Percentiles rank a stretch among this genome's conserved stretches.
Evolutionary conservation across 257 asterid species (phyloP).

Genomic region (Nicotiana obtusifolia): DNA sequence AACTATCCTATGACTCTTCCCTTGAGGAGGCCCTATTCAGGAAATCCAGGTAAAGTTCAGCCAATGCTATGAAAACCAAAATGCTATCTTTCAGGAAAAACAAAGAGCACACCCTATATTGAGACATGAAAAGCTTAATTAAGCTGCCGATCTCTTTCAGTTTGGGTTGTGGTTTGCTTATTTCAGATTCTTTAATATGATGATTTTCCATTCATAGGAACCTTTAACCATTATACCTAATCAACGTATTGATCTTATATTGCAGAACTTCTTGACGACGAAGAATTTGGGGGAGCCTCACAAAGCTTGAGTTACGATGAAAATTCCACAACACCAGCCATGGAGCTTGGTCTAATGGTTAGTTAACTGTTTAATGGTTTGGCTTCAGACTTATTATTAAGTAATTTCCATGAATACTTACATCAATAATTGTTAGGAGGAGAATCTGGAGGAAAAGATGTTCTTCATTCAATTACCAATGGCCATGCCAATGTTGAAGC

Average conservation of each 20-base stretch:
- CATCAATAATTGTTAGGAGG: slow-evolving; percentile 42
- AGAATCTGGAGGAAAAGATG: slow-evolving; percentile 38
- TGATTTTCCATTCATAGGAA: neutral
- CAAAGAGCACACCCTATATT: neutral
- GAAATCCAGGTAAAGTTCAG: slow-evolving; percentile 67
- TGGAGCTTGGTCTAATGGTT: slow-evolving; percentile 67
- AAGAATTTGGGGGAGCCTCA: slow-evolving; percentile 59
- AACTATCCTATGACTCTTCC: slow-evolving; percentile 72
- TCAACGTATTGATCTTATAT: neutral
- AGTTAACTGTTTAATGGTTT: slow-evolving; percentile 13
- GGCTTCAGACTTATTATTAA: neutral
- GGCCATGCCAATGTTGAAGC: slow-evolving; percentile 39
- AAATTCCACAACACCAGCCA: slow-evolving; percentile 30
- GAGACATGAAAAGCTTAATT: neutral
- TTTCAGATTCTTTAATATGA: neutral
- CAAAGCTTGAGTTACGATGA: slow-evolving; percentile 37
- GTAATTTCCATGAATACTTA: neutral
- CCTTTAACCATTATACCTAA: neutral
- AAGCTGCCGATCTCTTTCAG: neutral
- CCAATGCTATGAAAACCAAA: neutral
- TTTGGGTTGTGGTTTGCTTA: neutral
- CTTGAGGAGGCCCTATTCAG: slow-evolving; percentile 77
- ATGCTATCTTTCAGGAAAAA: neutral
- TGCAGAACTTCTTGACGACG: slow-evolving; percentile 64
- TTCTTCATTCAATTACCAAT: slow-evolving; percentile 67